Percentiles rank a stretch among this genome's conserved stretches.
Evolutionary conservation across 2,329 filamentous ascomycete genomes (phyloP).

Genomic region (Macroventuria anomochaeta): DNA sequence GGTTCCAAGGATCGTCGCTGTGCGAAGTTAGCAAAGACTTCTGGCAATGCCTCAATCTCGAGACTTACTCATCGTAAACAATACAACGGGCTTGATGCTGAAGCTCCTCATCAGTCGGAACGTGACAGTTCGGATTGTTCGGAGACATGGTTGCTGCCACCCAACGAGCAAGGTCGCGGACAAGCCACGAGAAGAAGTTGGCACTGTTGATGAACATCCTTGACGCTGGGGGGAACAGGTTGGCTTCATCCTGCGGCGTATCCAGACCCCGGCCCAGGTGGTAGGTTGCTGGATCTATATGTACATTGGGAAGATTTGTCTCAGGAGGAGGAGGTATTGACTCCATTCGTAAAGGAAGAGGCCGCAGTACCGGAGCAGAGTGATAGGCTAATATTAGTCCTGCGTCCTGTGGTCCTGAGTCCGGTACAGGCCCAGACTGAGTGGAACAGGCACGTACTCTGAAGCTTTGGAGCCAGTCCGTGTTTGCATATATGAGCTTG

Average conservation of each 20-base stretch:
- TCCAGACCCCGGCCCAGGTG: conserved; percentile 1
- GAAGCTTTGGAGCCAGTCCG: conserved; percentile 14
- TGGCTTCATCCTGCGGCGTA: background rate
- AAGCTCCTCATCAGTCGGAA: conserved; percentile 41
- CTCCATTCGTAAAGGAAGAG: conserved; percentile 1
- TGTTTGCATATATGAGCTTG: conserved; percentile 17
- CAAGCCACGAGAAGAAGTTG: conserved; percentile 24
- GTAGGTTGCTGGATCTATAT: conserved; percentile 9
- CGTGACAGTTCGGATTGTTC: conserved; percentile 28
- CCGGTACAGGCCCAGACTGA: background rate
- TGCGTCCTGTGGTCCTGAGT: background rate
- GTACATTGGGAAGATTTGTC: conserved; percentile 2
- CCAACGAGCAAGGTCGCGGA: conserved; percentile 32
- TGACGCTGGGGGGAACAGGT: conserved; percentile 6
- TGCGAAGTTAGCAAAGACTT: background rate
- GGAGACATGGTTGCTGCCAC: conserved; percentile 33
- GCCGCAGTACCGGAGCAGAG: conserved; percentile 4
- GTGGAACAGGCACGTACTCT: conserved; percentile 1
- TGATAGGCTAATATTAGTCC: background rate
- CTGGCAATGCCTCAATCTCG: background rate
- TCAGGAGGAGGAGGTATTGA: background rate
- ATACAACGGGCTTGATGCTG: conserved; percentile 44
- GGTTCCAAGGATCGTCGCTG: conserved; percentile 47
- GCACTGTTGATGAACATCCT: conserved; percentile 17
- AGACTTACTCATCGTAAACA: conserved; percentile 32